Base-by-base conservation (phyloP, 2,329 filamentous ascomycete genomes). In the Calonectria leucothoes region DNA sequence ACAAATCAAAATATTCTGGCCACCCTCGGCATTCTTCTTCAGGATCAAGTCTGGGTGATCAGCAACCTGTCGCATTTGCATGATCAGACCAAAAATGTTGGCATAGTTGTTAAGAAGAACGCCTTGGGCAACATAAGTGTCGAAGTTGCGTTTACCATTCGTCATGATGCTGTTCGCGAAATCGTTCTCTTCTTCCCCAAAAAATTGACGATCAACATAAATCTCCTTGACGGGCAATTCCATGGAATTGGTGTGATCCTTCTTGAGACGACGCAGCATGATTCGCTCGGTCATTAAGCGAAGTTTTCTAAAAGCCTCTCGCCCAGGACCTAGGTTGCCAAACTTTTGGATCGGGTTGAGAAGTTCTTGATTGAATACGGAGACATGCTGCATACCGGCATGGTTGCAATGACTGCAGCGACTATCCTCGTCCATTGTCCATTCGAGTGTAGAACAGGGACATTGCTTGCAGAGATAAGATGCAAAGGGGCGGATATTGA, bases 11-110 rank as follows among this genome's bases (percentile, higher is more conserved):
- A 98, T 89, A 76, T 98, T 98, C 84, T 98, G 95, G 2, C 96
- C 96, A 67, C 94, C 94, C 78, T 95, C 92, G 3, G 90, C 91
- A 75, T 96, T 91, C 86, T 97, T 98, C 87, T 96, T 97, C 74
- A 98, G 86, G 63, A 99, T 94, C 42, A 99, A 86, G 85, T 99
- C 97, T 0, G 97, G 97, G 82, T 99, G 97, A 78, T 99, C 97
- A 10, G 97, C 95, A 31, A 98, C 95, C 86, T 99, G 97, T 69
- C 97, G 94, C 96, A 99, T 98, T 84, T 98, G 96, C 95, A 98
- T 98, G 82, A 99, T 98, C 69, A 99, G 90, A 82, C 96, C 96
- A 81, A 99, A 99, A 77, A 99, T 98, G 83, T 99, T 99, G 86
- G 97, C 97, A 79, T 98, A 98, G 82, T 98, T 98, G 88, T 98